Evolutionary conservation across 495 filamentous ascomycete species (phyloP), one percentile per base, ranked within the genome.

Genomic region (Neurospora africana): DNA sequence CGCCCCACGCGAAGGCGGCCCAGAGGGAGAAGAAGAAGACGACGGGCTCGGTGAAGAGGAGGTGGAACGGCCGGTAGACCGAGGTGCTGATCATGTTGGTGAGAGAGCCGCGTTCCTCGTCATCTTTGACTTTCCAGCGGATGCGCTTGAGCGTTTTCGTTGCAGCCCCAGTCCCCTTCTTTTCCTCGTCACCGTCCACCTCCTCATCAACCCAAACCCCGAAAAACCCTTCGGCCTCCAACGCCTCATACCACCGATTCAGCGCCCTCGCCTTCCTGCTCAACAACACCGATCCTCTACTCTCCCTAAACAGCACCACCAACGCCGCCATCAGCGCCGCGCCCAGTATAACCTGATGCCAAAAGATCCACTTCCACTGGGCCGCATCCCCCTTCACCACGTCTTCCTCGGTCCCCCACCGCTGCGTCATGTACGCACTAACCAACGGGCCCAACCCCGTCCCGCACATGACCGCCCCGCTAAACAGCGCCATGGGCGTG

Each of bases 1-100:
- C 87, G 2, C 91, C 94, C 95, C 94, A 98, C 68, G 88, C 90
- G 80, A 98, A 97, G 8, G 93, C 85, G 5, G 92, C 89, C 95
- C 95, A 98, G 17, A 96, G 83, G 30, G 91, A 94, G 81, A 97
- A 98, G 83, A 91, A 97, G 83, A 97, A 97, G 23, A 98, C 93
- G 15, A 97, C 93, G 0, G 94, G 92, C 75, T 98, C 95, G 13
- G 93, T 97, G 76, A 92, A 82, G 30, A 98, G 90, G 38, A 98
- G 85, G 72, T 92, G 88, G 81, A 98, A 97, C 6, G 94, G 94
- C 17, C 93, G 87, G 68, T 88, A 91, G 30, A 92, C 81, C 0
- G 93, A 95, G 35, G 93, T 88, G 36, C 84, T 82, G 70, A 97
- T 90, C 89, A 95, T 93, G 74, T 87, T 87, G 13, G 74, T 75